Base-by-base conservation (phyloP, 179 eudicot genomes). In the Monotropa hypopitys region DNA sequence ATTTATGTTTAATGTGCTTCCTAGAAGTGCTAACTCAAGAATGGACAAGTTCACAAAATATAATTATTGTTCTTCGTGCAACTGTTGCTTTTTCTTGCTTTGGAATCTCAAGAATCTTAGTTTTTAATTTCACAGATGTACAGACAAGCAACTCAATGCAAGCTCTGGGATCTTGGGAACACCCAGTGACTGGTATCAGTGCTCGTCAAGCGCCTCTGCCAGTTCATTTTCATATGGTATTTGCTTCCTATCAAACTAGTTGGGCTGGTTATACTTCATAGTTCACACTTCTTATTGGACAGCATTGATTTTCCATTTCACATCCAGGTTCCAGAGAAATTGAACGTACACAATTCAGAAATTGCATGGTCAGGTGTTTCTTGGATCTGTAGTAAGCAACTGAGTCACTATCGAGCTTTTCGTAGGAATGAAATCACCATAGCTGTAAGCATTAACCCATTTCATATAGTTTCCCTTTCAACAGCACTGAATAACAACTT, bases 331-430 rank as follows among this genome's bases (percentile, higher is more conserved):
- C 70, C 88, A 57, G 89, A 84, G 83, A 90, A 81, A 70, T 79
- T 87, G 79, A 86, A 83, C 81, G 87, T 81, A 67, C 88, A 86
- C 47, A 70, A 70, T 76, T 85, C 97, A 35, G 98, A 88, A 70
- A 88, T 96, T 72, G 84, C 83, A 77, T 96, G 98, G 97, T 83
- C 97, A 61, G 99, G 97, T 82, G 86, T 79, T 71, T 77, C 96
- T 50, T 94, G 99, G 97, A 77, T 80, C 30, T 93, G 98, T 81
- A 88, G 91, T 66, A 94, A 96, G 84, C 97, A 90, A 77, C 93
- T 96, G 47, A 96, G 86, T 76, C 98, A 96, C 82, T 94, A 84
- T 73, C 90, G 94, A 38, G 87, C 89, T 69, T 96, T 96, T 83
- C 82, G 84, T 80, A 85, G 97, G 81, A 94, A 90, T 80, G 97